Evolutionary conservation across 257 asterid genomes (phyloP), one percentile per base, ranked within the genome.

Genomic region (Dorcoceras hygrometricum): DNA sequence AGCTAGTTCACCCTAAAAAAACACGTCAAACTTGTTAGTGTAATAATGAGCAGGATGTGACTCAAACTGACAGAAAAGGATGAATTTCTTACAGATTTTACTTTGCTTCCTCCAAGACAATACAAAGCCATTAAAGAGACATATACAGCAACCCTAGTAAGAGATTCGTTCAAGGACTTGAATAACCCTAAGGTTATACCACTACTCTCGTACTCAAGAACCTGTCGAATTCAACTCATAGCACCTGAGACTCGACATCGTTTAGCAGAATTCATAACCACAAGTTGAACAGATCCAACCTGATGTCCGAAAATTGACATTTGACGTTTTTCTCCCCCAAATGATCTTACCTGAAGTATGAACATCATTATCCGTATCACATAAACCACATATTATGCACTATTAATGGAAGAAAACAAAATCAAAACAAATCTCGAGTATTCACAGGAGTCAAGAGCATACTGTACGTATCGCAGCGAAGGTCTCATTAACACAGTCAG

Each of bases 101-200:
- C 98, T 93, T 93, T 90, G 91, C 89, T 86, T 81, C 98, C 98
- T 69, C 98, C 98, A 71, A 93, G 97, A 71, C 85, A 83, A 80
- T 93, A 90, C 73, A 93, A 80, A 66, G 96, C 86, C 89, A 88
- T 81, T 79, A 93, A 78, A 77, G 98, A 90, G 69, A 90, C 77
- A 68, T 93, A 93, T 59, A 93, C 91, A 56, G 98, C 98, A 76
- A 93, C 81, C 82, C 97, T 78, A 4, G 98, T 93, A 79, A 93
- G 71, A 61, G 98, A 93, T 71, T 93, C 98, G 22, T 93, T 90
- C 70, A 93, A 67, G 77, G 98, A 93, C 76, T 88, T 93, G 68
- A 90, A 90, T 56, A 77, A 54, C 39, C 97, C 98, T 6, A 93
- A 87, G 59, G 93, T 90, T 70, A 86, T 79, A 74, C 98, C 96